phyloP scores from a whole-genome alignment of 768 basidiomycete genomes.

The Phylloporus arenicola region DNA sequence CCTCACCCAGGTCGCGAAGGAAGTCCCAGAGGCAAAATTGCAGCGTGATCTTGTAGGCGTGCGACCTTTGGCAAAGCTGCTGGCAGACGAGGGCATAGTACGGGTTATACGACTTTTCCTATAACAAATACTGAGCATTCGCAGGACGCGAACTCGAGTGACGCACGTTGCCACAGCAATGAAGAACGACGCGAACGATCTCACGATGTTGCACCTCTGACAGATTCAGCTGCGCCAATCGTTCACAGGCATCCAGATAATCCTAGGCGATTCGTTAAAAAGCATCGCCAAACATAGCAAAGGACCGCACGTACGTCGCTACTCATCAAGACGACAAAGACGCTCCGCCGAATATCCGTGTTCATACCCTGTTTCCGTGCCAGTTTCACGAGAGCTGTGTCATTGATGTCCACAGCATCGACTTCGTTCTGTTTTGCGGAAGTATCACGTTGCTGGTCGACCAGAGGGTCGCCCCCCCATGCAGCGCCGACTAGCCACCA shows the following conservation, averaged over 20 bases:
- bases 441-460: slow-evolving; percentile 52
- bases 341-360: slow-evolving; percentile 85
- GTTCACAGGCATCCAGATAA: slow-evolving; percentile 91
- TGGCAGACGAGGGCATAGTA: slow-evolving; percentile 90
- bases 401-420: slow-evolving; percentile 26
- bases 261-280: slow-evolving; percentile 50
- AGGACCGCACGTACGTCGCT: slow-evolving; percentile 62
- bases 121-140: not conserved
- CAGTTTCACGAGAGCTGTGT: slow-evolving; percentile 59
- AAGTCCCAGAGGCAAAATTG: slow-evolving; percentile 98
- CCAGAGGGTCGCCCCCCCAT: slow-evolving; percentile 88
- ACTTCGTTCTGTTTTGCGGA: slow-evolving; percentile 19
- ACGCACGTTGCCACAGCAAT: slow-evolving; percentile 85
- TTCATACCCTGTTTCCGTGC: slow-evolving; percentile 98
- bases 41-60: slow-evolving; percentile 85
- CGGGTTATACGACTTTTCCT: slow-evolving; percentile 90
- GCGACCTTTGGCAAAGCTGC: slow-evolving; percentile 71
- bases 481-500: slow-evolving; percentile 99
- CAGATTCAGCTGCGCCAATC: slow-evolving; percentile 77
- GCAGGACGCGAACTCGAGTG: not conserved
- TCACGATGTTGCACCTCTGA: slow-evolving; percentile 91
- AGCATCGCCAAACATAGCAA: not conserved
- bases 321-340: slow-evolving; percentile 94
- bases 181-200: slow-evolving; percentile 85
- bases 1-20: slow-evolving; percentile 84